Conservation (phyloP, 768 basidiomycete species). For the Tricholoma bakamatsutake region DNA sequence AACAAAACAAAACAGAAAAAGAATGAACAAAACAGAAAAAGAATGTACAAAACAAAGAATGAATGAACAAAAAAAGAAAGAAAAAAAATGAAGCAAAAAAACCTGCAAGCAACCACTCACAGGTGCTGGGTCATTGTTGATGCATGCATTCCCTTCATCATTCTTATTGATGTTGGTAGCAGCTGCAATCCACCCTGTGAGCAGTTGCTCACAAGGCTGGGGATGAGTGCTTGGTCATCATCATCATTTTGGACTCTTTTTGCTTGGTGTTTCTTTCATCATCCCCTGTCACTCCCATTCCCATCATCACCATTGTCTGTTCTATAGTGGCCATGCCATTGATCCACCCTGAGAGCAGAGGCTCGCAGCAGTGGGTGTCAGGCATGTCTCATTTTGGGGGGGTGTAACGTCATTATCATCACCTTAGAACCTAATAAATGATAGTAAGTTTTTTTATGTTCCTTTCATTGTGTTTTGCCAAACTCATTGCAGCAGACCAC, state of each 20-base stretch:
- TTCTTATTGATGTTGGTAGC: neutral
- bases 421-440: neutral
- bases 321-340: too few relatives aligned
- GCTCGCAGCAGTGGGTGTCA: too few relatives aligned
- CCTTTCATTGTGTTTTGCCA: too few relatives aligned
- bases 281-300: neutral
- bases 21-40: neutral
- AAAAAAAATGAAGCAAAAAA: neutral
- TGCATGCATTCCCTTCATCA: neutral
- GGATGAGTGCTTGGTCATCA: too few relatives aligned
- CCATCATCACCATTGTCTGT: neutral
- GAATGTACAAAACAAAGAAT: neutral
- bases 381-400: neutral
- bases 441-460: too few relatives aligned
- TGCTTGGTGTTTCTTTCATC: neutral
- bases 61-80: neutral
- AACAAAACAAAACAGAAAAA: neutral
- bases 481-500: too few relatives aligned
- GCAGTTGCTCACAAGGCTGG: too few relatives aligned
- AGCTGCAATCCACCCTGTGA: too few relatives aligned
- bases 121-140: neutral
- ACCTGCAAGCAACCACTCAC: neutral
- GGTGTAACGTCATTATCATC: neutral
- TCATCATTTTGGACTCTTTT: too few relatives aligned
- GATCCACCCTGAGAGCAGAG: too few relatives aligned